These are phyloP conservation scores for Pythium scleroteichum DNA, from an alignment of 352 stramenopile genomes.

Conservation along the genomic window DNA sequence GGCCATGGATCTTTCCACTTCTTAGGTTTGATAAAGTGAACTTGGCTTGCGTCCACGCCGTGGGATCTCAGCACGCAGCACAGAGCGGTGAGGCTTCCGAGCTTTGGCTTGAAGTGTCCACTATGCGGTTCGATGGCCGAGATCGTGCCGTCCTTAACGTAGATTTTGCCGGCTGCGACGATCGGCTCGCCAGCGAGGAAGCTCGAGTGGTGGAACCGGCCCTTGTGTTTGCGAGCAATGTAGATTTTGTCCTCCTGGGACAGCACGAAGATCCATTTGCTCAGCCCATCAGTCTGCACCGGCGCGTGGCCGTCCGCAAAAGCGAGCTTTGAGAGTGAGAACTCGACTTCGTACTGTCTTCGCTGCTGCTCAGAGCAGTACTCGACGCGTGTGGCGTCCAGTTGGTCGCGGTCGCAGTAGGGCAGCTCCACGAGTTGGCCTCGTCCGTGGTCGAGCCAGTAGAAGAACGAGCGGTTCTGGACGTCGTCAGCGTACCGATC, in stretches of 20 bases:
- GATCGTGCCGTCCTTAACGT: constrained; percentile 57
- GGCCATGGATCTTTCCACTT: constrained; percentile 70
- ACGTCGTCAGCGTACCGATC: not conserved
- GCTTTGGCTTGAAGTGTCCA: constrained; percentile 69
- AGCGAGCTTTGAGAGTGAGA: constrained; percentile 27
- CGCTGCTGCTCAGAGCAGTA: constrained; percentile 53
- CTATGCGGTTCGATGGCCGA: constrained; percentile 70
- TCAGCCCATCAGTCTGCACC: constrained; percentile 58
- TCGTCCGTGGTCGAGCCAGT: constrained; percentile 66
- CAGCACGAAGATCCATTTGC: constrained; percentile 85
- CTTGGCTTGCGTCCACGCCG: constrained; percentile 39
- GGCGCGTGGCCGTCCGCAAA: constrained; percentile 38
- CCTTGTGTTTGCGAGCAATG: constrained; percentile 71
- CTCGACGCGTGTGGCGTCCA: constrained; percentile 47
- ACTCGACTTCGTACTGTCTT: constrained; percentile 46
- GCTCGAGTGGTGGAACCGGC: constrained; percentile 77
- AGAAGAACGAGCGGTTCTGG: constrained; percentile 55
- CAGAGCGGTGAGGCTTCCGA: constrained; percentile 50
- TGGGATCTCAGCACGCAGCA: constrained; percentile 38
- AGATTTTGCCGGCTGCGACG: constrained; percentile 63
- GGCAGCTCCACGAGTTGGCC: constrained; percentile 49
- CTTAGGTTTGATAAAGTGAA: constrained; percentile 68
- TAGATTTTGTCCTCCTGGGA: constrained; percentile 40
- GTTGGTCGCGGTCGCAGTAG: constrained; percentile 47
- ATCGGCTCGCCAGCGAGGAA: constrained; percentile 68